phyloP scores from a whole-genome alignment of 805 yeast genomes.

The Yarrowia osloensis region DNA sequence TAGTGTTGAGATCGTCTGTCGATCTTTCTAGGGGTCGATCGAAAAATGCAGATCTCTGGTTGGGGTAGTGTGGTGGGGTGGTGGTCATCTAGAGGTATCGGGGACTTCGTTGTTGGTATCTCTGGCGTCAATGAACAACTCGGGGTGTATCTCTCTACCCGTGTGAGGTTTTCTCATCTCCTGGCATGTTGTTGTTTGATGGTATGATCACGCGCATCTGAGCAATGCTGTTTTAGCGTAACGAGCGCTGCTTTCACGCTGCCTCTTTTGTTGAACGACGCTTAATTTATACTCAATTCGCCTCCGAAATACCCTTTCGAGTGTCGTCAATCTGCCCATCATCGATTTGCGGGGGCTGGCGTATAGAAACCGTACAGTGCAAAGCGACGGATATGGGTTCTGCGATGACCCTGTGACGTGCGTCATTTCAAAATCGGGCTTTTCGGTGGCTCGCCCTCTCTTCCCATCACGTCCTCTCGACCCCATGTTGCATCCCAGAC shows the following conservation, averaged over 20 bases:
- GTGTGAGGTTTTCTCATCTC: no score
- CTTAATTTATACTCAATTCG: not conserved
- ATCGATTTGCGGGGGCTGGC: constrained; percentile 12
- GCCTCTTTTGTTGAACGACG: constrained; percentile 1
- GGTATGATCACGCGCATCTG: no score
- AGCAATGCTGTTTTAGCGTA: not conserved
- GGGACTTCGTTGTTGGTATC: no score
- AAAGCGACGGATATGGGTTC: no score
- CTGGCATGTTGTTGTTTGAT: no score
- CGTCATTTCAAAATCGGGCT: not conserved
- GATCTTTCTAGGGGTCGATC: constrained; percentile 14
- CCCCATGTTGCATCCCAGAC: not conserved
- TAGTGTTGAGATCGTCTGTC: constrained; percentile 13
- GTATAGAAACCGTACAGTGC: not conserved
- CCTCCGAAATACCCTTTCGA: not conserved
- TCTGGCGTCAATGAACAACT: no score
- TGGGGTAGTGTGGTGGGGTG: not conserved
- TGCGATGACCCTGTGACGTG: not conserved
- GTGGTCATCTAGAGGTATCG: not conserved
- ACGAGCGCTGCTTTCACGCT: not conserved
- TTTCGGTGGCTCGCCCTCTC: not conserved
- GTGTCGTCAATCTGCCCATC: not conserved
- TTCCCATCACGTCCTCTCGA: not conserved
- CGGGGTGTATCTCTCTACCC: no score
- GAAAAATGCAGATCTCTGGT: constrained; percentile 5